phyloP scores from a whole-genome alignment of 1,284 basidiomycete species.

The Leccinum laetum region DNA sequence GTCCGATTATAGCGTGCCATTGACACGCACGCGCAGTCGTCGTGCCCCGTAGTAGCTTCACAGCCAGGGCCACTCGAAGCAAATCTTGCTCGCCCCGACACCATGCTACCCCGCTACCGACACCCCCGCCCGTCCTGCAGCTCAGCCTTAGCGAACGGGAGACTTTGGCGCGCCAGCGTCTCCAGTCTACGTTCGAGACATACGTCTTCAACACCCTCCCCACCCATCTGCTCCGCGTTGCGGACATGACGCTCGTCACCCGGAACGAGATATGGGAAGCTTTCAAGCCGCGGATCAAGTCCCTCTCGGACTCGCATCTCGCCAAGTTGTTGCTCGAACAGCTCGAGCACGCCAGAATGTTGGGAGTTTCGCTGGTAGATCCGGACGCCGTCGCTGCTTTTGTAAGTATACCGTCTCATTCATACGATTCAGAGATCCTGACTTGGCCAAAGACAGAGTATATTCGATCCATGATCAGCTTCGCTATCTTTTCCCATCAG shows the following conservation, averaged over 20 bases:
- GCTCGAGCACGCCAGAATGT: constrained; percentile 17
- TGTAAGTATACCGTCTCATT: constrained; percentile 9
- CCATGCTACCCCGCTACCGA: too few species aligned
- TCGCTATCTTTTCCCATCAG: constrained; percentile 16
- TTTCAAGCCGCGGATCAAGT: constrained; percentile 24
- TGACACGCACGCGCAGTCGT: too few species aligned
- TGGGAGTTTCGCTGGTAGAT: constrained; percentile 4
- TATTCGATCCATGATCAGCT: constrained; percentile 18
- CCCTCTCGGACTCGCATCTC: constrained; percentile 22
- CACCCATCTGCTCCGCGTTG: constrained; percentile 21
- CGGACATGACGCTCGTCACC: constrained; percentile 23
- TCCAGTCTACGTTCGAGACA: constrained; percentile 22
- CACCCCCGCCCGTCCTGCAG: constrained; percentile 12
- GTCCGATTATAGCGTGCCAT: too few species aligned
- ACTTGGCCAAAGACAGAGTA: constrained; percentile 20
- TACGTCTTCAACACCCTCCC: constrained; percentile 27
- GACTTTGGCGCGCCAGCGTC: constrained; percentile 22
- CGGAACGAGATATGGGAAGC: constrained; percentile 24
- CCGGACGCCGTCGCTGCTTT: constrained; percentile 18
- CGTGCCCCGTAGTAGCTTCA: too few species aligned
- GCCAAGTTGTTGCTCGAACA: constrained; percentile 22
- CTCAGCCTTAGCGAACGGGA: constrained; percentile 25
- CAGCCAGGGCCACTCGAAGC: too few species aligned
- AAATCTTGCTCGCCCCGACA: too few species aligned
- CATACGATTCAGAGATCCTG: neutral